Evolutionary conservation across 1,284 basidiomycete genomes (phyloP), one percentile per base, ranked within the genome.

Genomic region (Sporisorium iseilematis-ciliati): DNA sequence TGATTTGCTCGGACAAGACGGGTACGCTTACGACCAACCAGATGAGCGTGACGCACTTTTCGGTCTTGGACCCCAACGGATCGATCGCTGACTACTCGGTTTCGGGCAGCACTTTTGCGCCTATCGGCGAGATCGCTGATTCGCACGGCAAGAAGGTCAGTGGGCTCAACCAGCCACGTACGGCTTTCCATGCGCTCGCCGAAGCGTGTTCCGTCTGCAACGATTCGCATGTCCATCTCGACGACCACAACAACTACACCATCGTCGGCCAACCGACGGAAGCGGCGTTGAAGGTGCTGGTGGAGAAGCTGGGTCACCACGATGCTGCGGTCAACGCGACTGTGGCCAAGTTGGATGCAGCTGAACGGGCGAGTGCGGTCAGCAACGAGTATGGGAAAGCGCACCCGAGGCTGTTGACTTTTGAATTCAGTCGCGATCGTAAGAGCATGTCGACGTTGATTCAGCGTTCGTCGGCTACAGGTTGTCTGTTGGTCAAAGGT

Each of bases 371-470:
- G 52, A 93, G 90, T 75, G 94, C 92, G 41, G 89, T 98, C 86
- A 73, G 68, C 33, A 94, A 92, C 87, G 91, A 92, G 55, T 89
- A 91, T 86, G 91, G 93, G 82, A 92, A 94, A 77, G 87, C 88
- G 52, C 91, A 94, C 81, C 88, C 91, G 20, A 91, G 95, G 67
- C 88, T 97, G 12, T 87, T 96, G 74, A 98, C 95, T 2, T 95
- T 99, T 83, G 96, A 98, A 86, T 99, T 99, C 87, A 93, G 94
- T 29, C 92, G 96, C 38, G 97, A 99, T 86, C 92, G 96, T 85
- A 99, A 98, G 87, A 95, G 95, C 89, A 99, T 98, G 96, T 97
- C 95, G 25, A 94, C 97, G 41, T 90, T 98, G 52, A 91, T 93
- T 53, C 62, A 77, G 41, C 89, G 87, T 68, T 58, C 65, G 10